phyloP scores from a whole-genome alignment of 306 rosid species.

The Potentilla sterilis region DNA sequence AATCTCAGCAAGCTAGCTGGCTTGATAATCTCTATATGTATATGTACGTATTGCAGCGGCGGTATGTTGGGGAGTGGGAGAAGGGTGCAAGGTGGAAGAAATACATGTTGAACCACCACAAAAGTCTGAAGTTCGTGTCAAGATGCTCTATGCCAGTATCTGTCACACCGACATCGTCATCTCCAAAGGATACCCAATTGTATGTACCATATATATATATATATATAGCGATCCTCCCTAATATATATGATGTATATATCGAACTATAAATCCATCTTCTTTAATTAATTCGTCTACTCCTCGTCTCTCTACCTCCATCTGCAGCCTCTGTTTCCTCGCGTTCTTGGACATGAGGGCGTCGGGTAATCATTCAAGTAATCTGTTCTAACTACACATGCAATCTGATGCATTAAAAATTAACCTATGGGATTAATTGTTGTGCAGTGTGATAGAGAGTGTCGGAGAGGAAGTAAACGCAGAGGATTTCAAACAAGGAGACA shows the following conservation, averaged over 20 bases:
- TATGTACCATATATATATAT: not conserved
- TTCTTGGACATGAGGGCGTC: slow-evolving; percentile 61
- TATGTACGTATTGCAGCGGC: slow-evolving; percentile 28
- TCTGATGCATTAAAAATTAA: not conserved
- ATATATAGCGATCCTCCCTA: not conserved
- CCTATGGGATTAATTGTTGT: not conserved
- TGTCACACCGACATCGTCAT: slow-evolving; percentile 49
- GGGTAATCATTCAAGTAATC: slow-evolving; percentile 29
- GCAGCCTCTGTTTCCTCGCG: slow-evolving; percentile 47
- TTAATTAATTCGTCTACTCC: not conserved
- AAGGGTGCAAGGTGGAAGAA: slow-evolving; percentile 44
- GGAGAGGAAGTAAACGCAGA: slow-evolving; percentile 24
- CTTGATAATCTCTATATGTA: not conserved
- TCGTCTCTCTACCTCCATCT: not conserved
- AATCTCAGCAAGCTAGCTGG: not conserved
- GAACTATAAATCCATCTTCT: not conserved
- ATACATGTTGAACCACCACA: slow-evolving; percentile 57
- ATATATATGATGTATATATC: not conserved
- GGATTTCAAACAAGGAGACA: slow-evolving; percentile 25
- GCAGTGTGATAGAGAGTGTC: slow-evolving; percentile 34
- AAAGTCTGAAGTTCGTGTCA: slow-evolving; percentile 44
- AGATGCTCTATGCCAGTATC: slow-evolving; percentile 55
- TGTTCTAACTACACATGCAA: not conserved
- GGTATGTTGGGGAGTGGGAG: slow-evolving; percentile 49
- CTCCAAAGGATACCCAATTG: slow-evolving; percentile 36